Conservation (phyloP, 78 protist species). For the Speleostelium caveatum region DNA sequence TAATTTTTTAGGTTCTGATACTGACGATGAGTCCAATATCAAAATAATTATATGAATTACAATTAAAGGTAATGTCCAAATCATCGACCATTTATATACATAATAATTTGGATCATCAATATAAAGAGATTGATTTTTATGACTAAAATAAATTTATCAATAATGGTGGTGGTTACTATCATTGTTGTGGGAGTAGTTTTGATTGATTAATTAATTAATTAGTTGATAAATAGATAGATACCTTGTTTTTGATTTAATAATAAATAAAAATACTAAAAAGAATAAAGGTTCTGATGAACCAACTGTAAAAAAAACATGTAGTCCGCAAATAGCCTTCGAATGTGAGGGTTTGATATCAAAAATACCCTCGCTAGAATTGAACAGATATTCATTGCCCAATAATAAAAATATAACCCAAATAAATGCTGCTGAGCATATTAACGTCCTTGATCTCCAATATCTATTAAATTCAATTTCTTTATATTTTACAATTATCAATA, state of each 20-base stretch:
- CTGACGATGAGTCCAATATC: constrained; percentile 26
- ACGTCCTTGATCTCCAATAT: constrained; percentile 40
- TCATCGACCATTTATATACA: constrained; percentile 32
- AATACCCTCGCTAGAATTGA: constrained; percentile 51
- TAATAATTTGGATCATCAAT: constrained; percentile 64
- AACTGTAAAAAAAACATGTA: constrained; percentile 73
- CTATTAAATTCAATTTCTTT: constrained; percentile 44
- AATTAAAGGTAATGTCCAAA: constrained; percentile 31
- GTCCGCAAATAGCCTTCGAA: constrained; percentile 39
- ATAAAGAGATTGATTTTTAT: constrained; percentile 30
- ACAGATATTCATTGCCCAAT: constrained; percentile 57
- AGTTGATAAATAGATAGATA: background rate
- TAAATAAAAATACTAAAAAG: constrained; percentile 55
- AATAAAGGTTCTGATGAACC: constrained; percentile 61
- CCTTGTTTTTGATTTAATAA: constrained; percentile 68
- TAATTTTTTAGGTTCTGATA: constrained; percentile 10
- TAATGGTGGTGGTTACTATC: too few relatives aligned
- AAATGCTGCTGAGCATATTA: constrained; percentile 34
- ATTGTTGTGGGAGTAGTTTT: too few relatives aligned
- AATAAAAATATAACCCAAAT: constrained; percentile 64
- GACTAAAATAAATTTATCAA: background rate
- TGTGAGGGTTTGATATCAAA: constrained; percentile 11
- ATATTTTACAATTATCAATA: constrained; percentile 8
- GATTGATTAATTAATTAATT: background rate
- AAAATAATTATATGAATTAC: constrained; percentile 36